Conservation (phyloP, 2,329 filamentous ascomycete genomes). For the Fusarium sp. region DNA sequence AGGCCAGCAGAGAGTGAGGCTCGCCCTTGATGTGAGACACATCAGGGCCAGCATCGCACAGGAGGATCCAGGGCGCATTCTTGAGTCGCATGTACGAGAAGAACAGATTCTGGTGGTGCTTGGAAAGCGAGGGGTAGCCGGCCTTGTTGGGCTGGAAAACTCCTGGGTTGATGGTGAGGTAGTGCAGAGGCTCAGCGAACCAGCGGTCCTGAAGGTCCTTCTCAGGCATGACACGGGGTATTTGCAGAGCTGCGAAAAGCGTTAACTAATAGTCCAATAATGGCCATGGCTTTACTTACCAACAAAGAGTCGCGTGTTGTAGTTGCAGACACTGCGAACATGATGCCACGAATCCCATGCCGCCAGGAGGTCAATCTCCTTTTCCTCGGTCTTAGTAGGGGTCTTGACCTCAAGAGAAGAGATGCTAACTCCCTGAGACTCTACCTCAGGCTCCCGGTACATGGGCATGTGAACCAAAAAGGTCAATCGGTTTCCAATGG, state of each 20-base stretch:
- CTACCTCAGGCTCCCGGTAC: slow-evolving; percentile 76
- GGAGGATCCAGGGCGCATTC: slow-evolving; percentile 70
- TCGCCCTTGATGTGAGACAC: slow-evolving; percentile 47
- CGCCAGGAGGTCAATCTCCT: slow-evolving; percentile 77
- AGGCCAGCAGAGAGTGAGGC: slow-evolving; percentile 44
- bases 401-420: slow-evolving; percentile 55
- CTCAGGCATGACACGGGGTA: slow-evolving; percentile 70
- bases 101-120: slow-evolving; percentile 71
- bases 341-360: slow-evolving; percentile 96
- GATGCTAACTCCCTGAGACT: slow-evolving; percentile 65
- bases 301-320: slow-evolving; percentile 82
- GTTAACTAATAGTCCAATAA: not conserved
- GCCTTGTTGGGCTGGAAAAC: slow-evolving; percentile 71
- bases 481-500: slow-evolving; percentile 79
- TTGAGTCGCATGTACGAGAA: slow-evolving; percentile 74
- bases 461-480: slow-evolving; percentile 87
- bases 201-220: slow-evolving; percentile 73
- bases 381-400: slow-evolving; percentile 47
- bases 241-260: slow-evolving; percentile 60
- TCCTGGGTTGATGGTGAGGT: slow-evolving; percentile 65
- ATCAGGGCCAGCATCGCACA: slow-evolving; percentile 71
- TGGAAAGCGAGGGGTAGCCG: slow-evolving; percentile 72
- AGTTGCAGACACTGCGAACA: slow-evolving; percentile 86
- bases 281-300: slow-evolving; percentile 68
- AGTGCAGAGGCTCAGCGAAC: slow-evolving; percentile 76